Evolutionary conservation across 352 stramenopile genomes (phyloP), one percentile per base, ranked within the genome.

Genomic region (Aphanomyces invadans): DNA sequence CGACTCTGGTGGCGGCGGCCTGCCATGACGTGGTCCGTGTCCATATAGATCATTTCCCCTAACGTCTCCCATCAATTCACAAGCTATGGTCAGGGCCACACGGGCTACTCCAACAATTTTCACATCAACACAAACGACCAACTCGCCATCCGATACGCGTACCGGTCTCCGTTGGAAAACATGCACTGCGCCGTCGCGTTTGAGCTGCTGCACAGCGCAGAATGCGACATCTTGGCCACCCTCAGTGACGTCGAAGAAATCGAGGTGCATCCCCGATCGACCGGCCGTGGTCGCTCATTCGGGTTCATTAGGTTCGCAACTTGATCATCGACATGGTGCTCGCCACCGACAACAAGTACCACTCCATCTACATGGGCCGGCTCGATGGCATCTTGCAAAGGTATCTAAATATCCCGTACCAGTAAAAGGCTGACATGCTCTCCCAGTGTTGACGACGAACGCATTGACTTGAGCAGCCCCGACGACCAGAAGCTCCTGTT

Each of bases 61-160:
- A n/a, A n/a, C n/a, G n/a, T n/a, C n/a, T n/a, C n/a, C n/a, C n/a
- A n/a, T n/a, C n/a, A n/a, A n/a, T n/a, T n/a, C n/a, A n/a, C n/a
- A n/a, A n/a, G n/a, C n/a, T 2, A 3, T 68, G 12, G 52, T 3
- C 48, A 88, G 80, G 84, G 80, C n/a, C 87, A 96, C 72, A 90
- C 83, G 53, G 90, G 86, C 65, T 89, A 78, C 72, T 88, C 83
- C 63, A 92, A 96, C 74, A 91, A 90, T 62, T 94, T 96, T 62
- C 85, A 93, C 73, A 90, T 95, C 57, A 75, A 75, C 21, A 62
- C 79, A 26, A 90, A 93, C 62, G 81, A 91, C 73, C 74, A 90
- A 33, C 74, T 95, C 54, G 84, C 88, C 10, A 73, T 89, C 38
- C 73, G 83, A 65, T 95, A 95, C 53, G 78, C 89, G 3, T 94